Evolutionary conservation across 2,329 filamentous ascomycete genomes (phyloP), one percentile per base, ranked within the genome.

Genomic region (Aureobasidium musti): DNA sequence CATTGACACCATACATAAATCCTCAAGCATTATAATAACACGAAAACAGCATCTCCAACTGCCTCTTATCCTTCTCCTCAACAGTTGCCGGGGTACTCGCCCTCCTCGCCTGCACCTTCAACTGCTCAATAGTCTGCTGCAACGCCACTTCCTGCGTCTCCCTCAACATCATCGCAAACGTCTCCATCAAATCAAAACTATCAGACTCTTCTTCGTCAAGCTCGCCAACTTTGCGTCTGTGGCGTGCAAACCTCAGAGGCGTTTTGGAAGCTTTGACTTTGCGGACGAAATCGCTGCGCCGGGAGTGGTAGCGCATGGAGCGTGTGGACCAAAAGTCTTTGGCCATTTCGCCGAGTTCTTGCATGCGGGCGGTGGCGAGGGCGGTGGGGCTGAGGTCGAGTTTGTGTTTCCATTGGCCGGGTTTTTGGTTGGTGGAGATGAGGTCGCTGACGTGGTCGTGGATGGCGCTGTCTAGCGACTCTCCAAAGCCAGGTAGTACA

Each of bases 291-390:
- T 76, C 75, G 37, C 72, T 72, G 10, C 79, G 75, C 17, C 79
- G 76, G 2, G 69, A 70, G 69, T 80, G 78, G 63, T 80, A 80
- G 17, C 78, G 72, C 14, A 69, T 60, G 5, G 77, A 72, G 6
- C 79, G 72, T 1, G 77, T 69, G 28, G 75, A 76, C 78, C 78
- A 81, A 69, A 80, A 80, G 71, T 81, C 79, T 56, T 77, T 76
- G 43, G 75, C 72, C 78, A 81, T 80, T 67, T 81, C 75, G 6
- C 74, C 75, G 0, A 81, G 73, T 70, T 81, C 79, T 11, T 71
- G 68, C 0, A 76, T 75, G 30, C 79, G 74, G 2, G 75, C 74
- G 4, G 67, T 70, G 1, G 77, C 76, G 6, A 80, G 74, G 1
- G 73, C 73, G 0, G 73, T 65, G 0, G 74, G 65, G 0, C 76